phyloP scores from a whole-genome alignment of 305 asterid genomes.

The Solanum hybrid region DNA sequence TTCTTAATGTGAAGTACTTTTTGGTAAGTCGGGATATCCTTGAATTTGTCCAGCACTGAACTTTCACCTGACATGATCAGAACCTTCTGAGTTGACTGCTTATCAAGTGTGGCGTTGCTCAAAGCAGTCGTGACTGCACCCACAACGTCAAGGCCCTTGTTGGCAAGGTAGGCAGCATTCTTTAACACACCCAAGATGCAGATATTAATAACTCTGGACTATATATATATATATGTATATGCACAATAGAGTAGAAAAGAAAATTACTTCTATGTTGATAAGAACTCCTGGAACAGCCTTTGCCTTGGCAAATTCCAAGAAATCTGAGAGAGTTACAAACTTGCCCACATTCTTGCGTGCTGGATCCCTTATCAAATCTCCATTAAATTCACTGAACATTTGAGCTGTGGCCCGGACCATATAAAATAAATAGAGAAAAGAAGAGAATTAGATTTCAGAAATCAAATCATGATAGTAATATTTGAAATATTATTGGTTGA shows the following conservation, averaged over 20 bases:
- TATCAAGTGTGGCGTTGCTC: slow-evolving; percentile 56
- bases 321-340: slow-evolving; percentile 57
- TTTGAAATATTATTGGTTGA: neutral
- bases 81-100: slow-evolving; percentile 52
- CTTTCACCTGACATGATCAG: slow-evolving; percentile 73
- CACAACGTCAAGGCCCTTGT: slow-evolving; percentile 57
- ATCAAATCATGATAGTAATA: neutral
- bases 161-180: slow-evolving; percentile 79
- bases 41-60: slow-evolving; percentile 58
- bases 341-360: slow-evolving; percentile 64
- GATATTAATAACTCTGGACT: neutral
- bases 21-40: slow-evolving; percentile 35
- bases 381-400: slow-evolving; percentile 36
- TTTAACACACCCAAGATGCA: slow-evolving; percentile 8
- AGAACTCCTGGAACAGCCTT: slow-evolving; percentile 50
- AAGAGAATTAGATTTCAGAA: neutral
- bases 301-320: slow-evolving; percentile 72
- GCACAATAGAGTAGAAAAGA: neutral
- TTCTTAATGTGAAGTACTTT: slow-evolving; percentile 28
- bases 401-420: slow-evolving; percentile 41
- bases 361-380: slow-evolving; percentile 46
- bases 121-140: slow-evolving; percentile 47
- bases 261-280: slow-evolving; percentile 40
- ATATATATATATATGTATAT: too few relatives aligned
- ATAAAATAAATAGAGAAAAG: neutral